A percentile compares a stretch with the other conserved stretches of the same genome.
Evolutionary conservation across 106 monocot genomes (phyloP).

Genomic region (Triglochin maritima): DNA sequence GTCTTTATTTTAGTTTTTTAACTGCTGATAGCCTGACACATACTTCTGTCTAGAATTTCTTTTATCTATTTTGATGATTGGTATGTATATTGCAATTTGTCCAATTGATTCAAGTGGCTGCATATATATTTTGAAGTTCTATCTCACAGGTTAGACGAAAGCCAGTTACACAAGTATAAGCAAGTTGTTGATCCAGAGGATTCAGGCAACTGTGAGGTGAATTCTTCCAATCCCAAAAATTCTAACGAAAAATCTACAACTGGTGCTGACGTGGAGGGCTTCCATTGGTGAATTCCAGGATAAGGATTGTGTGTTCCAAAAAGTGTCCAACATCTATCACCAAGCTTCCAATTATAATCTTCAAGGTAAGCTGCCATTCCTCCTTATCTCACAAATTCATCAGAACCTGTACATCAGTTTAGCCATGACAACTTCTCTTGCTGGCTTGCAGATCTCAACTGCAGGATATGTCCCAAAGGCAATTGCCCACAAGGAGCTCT

Average conservation of each 20-base stretch:
- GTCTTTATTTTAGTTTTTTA: too few relatives aligned
- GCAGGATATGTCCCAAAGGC: slow-evolving; percentile 9
- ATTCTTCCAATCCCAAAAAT: neutral
- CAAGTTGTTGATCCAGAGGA: too few relatives aligned
- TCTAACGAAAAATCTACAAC: slow-evolving; percentile 6
- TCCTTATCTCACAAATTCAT: neutral
- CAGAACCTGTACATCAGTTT: neutral
- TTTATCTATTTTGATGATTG: too few relatives aligned
- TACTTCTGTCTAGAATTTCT: too few relatives aligned
- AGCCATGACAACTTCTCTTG: slow-evolving; percentile 43
- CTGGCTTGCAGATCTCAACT: slow-evolving; percentile 32
- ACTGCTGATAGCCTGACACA: too few relatives aligned
- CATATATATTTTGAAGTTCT: too few relatives aligned
- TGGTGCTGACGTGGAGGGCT: slow-evolving; percentile 7
- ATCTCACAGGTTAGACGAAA: too few relatives aligned
- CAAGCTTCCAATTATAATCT: neutral
- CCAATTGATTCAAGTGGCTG: too few relatives aligned
- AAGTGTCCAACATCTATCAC: neutral
- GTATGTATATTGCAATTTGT: too few relatives aligned
- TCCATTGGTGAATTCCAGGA: slow-evolving; percentile 24
- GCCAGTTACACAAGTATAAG: too few relatives aligned
- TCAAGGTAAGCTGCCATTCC: neutral
- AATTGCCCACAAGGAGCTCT: slow-evolving; percentile 3
- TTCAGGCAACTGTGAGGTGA: neutral
- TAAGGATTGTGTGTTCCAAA: slow-evolving; percentile 40